Evolutionary conservation across 2,329 filamentous ascomycete genomes (phyloP), one percentile per base, ranked within the genome.

Genomic region (Fusarium sp.): DNA sequence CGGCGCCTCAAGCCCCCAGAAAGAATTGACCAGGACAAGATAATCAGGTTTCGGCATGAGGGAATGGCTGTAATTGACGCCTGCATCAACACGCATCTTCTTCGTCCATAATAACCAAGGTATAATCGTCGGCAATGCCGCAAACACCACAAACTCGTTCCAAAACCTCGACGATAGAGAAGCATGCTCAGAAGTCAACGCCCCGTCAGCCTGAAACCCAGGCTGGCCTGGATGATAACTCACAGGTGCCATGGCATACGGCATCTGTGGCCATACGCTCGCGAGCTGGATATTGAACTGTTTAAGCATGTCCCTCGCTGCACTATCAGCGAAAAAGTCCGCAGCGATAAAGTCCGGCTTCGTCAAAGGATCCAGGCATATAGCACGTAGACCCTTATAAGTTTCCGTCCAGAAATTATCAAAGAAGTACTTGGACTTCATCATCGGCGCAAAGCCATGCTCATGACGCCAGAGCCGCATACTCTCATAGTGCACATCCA

Each of bases 241-340:
- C 8, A 74, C 79, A 0, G 76, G 75, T 3, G 80, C 70, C 78
- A 82, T 79, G 2, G 77, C 61, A 30, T 76, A 79, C 0, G 82
- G 82, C 81, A 82, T 82, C 61, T 82, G 79, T 4, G 82, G 80
- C 78, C 78, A 81, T 13, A 82, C 73, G 27, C 78, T 75, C 12
- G 81, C 80, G 7, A 83, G 71, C 4, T 81, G 81, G 6, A 83
- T 61, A 16, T 73, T 69, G 34, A 78, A 78, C 67, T 83, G 75
- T 20, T 72, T 60, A 8, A 78, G 75, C 48, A 84, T 81, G 57
- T 84, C 83, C 47, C 77, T 73, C 4, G 77, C 80, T 0, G 80
- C 81, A 6, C 78, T 77, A 9, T 84, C 81, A 29, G 80, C 80
- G 41, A 83, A 82, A 75, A 82, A 84, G 55, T 84, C 82, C 0